These are phyloP conservation scores for Tetradesmus lagerheimii DNA, from an alignment of 139 green algal genomes.

Conservation along the genomic window DNA sequence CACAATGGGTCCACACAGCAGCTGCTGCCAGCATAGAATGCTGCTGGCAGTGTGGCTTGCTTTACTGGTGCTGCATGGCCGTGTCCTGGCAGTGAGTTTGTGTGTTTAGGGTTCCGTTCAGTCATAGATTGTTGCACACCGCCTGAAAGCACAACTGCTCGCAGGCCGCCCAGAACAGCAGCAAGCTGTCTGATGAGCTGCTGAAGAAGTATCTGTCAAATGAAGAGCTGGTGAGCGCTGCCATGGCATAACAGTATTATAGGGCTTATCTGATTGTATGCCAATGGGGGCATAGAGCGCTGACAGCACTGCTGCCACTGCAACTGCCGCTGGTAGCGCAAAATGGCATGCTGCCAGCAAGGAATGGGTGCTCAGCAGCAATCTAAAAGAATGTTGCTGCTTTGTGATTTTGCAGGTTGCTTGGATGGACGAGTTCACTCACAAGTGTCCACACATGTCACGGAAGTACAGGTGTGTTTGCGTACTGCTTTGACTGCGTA, in stretches of 20 bases:
- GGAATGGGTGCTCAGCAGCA: too few species aligned
- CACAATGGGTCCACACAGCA: neutral
- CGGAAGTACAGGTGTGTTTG: slow-evolving; percentile 45
- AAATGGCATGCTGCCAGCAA: too few species aligned
- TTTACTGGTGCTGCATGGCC: neutral
- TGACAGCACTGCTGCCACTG: too few species aligned
- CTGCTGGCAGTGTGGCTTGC: slow-evolving; percentile 9
- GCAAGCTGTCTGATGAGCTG: slow-evolving; percentile 44
- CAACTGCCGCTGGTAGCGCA: too few species aligned
- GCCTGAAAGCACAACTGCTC: neutral
- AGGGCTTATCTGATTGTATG: neutral
- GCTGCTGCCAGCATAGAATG: slow-evolving; percentile 1
- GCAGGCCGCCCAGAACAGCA: neutral
- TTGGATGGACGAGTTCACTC: slow-evolving; percentile 42
- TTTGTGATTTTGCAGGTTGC: slow-evolving; percentile 36
- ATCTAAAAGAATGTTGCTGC: too few species aligned
- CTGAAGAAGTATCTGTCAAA: slow-evolving; percentile 40
- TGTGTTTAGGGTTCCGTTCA: neutral
- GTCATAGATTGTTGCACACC: neutral
- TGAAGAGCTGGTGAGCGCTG: slow-evolving; percentile 39
- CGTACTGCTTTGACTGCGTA: neutral
- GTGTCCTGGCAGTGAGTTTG: neutral
- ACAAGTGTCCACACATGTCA: slow-evolving; percentile 32
- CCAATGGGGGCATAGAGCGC: neutral
- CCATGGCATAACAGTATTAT: neutral